Conservation (phyloP, 2,329 filamentous ascomycete genomes). For the Fusarium sp. region DNA sequence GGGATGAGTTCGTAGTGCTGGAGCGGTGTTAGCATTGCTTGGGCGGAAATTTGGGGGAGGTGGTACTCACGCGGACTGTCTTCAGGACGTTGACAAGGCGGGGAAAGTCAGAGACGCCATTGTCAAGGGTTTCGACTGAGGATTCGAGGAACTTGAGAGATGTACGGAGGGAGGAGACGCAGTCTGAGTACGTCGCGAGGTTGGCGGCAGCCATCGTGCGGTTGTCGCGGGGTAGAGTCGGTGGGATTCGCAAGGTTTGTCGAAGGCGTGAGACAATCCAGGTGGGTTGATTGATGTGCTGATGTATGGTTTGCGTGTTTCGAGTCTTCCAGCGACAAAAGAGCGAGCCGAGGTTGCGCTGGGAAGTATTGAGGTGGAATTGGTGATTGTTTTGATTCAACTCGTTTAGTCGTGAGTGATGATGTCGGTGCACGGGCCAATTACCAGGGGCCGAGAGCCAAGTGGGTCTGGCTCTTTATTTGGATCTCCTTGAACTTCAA, state of each 20-base stretch:
- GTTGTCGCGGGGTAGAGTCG: conserved; percentile 17
- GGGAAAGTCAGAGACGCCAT: conserved; percentile 69
- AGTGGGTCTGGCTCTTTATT: not conserved
- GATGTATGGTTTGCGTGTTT: not conserved
- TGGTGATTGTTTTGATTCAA: not conserved
- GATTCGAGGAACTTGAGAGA: conserved; percentile 72
- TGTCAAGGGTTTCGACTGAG: conserved; percentile 67
- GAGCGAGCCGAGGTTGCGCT: not conserved
- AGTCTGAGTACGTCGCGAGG: conserved; percentile 63
- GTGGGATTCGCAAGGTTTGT: not conserved
- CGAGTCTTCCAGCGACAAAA: not conserved
- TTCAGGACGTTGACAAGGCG: conserved; percentile 67
- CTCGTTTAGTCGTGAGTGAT: not conserved
- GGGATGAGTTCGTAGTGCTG: conserved; percentile 95
- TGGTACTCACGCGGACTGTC: conserved; percentile 63
- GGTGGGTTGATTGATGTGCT: rapidly evolving
- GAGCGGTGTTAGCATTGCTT: not conserved
- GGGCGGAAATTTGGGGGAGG: not conserved
- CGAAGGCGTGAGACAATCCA: not conserved
- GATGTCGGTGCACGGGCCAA: not conserved
- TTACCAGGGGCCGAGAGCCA: not conserved
- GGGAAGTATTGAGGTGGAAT: not conserved
- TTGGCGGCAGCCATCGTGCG: conserved; percentile 40
- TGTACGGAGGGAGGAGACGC: conserved; percentile 68
- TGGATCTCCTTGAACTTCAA: not conserved